phyloP scores from a whole-genome alignment of 2,329 filamentous ascomycete genomes.

The Fusarium hostae region DNA sequence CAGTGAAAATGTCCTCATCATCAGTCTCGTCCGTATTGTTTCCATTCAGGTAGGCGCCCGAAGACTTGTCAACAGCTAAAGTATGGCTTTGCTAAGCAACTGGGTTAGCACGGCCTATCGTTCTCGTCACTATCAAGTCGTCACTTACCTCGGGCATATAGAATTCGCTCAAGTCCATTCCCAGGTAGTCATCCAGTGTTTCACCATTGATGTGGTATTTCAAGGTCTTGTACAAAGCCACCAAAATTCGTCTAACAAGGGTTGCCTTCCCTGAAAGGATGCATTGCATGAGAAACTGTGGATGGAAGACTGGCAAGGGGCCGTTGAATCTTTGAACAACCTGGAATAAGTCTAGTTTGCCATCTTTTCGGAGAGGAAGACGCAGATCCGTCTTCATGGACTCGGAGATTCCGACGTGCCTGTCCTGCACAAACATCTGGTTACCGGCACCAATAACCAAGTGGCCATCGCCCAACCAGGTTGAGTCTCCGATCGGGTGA shows the following conservation, averaged over 20 bases:
- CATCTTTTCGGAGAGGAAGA: conserved; percentile 59
- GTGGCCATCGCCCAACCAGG: conserved; percentile 87
- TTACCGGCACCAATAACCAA: conserved; percentile 91
- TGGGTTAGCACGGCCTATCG: conserved; percentile 8
- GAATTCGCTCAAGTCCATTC: conserved; percentile 70
- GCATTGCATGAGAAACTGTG: conserved; percentile 88
- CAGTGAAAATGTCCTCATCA: conserved; percentile 74
- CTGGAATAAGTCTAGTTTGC: conserved; percentile 78
- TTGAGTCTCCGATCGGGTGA: conserved; percentile 91
- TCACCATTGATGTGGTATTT: conserved; percentile 89
- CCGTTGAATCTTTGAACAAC: conserved; percentile 87
- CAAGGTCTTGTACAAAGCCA: conserved; percentile 77
- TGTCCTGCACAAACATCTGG: conserved; percentile 86
- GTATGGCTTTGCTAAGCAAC: conserved; percentile 28
- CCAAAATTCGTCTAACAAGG: conserved; percentile 77
- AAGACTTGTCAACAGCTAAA: conserved; percentile 44
- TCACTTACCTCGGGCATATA: conserved; percentile 53
- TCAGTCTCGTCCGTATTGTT: conserved; percentile 55
- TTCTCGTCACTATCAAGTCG: background rate
- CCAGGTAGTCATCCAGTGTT: conserved; percentile 79
- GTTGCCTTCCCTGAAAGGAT: conserved; percentile 81
- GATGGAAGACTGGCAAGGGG: conserved; percentile 89
- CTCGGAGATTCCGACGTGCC: conserved; percentile 74
- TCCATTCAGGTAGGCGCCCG: conserved; percentile 53
- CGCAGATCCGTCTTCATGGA: conserved; percentile 65